Evolutionary conservation across 257 asterid genomes (phyloP).

Genomic region (Buddleja alternifolia): DNA sequence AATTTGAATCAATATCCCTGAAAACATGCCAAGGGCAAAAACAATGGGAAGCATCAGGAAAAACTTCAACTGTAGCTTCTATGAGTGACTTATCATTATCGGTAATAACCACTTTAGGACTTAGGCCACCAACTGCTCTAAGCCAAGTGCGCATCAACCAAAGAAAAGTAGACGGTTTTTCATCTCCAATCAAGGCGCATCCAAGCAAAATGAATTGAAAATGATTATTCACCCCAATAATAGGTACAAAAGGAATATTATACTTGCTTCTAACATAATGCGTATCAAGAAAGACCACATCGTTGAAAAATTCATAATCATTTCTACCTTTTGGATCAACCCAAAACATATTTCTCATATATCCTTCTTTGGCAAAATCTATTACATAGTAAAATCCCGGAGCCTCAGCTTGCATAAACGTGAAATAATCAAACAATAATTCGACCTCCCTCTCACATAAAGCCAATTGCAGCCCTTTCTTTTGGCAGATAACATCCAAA

Average conservation of each 20-base stretch:
- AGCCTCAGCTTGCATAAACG: slow-evolving; percentile 46
- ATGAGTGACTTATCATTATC: slow-evolving; percentile 31
- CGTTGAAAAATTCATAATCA: slow-evolving; percentile 49
- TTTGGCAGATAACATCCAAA: slow-evolving; percentile 15
- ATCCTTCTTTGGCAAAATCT: slow-evolving; percentile 40
- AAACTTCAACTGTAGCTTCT: slow-evolving; percentile 44
- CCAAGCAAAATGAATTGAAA: slow-evolving; percentile 54
- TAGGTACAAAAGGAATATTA: slow-evolving; percentile 46
- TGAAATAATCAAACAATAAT: slow-evolving; percentile 45
- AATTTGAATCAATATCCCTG: slow-evolving; percentile 25
- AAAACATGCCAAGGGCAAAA: slow-evolving; percentile 49
- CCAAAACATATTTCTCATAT: slow-evolving; percentile 48
- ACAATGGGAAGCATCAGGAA: slow-evolving; percentile 48
- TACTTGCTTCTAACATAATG: slow-evolving; percentile 41
- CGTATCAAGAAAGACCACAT: slow-evolving; percentile 53
- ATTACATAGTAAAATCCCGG: slow-evolving; percentile 46
- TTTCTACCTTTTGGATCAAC: slow-evolving; percentile 44
- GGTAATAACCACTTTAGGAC: slow-evolving; percentile 47
- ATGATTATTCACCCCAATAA: slow-evolving; percentile 57
- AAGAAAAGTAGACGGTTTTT: slow-evolving; percentile 31
- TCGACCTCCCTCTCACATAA: slow-evolving; percentile 41
- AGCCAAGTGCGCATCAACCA: slow-evolving; percentile 65
- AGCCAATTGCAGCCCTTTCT: slow-evolving; percentile 44
- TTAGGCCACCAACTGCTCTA: slow-evolving; percentile 42
- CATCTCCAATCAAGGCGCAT: slow-evolving; percentile 53